These are phyloP conservation scores for Aspergillus persii DNA, from an alignment of 2,329 filamentous ascomycete species.

Conservation along the genomic window DNA sequence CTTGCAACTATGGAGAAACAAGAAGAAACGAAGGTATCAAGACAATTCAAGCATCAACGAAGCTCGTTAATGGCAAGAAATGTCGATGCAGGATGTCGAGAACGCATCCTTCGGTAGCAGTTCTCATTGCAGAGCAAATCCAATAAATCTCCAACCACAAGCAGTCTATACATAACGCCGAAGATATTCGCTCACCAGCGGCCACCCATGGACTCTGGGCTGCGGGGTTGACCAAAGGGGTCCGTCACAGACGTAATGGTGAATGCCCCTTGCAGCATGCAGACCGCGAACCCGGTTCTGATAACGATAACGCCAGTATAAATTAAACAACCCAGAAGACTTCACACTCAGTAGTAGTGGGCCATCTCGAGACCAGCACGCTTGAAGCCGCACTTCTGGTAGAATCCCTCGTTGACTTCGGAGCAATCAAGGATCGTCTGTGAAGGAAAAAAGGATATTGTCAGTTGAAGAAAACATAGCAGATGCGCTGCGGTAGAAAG, in stretches of 20 bases:
- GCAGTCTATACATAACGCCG: background rate
- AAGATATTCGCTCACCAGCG: background rate
- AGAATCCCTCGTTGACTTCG: constrained; percentile 95
- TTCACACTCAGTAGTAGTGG: constrained; percentile 68
- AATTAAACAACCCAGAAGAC: background rate
- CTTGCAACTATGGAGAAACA: background rate
- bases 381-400: constrained; percentile 95
- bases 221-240: background rate
- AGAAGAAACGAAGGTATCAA: background rate
- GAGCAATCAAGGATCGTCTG: constrained; percentile 94
- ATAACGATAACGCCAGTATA: constrained; percentile 2
- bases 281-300: background rate
- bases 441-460: constrained; percentile 2
- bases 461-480: constrained; percentile 5
- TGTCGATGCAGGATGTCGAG: background rate
- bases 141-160: background rate
- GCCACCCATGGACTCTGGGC: background rate
- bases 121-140: background rate
- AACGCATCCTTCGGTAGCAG: background rate
- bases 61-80: background rate
- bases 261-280: background rate
- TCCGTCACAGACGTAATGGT: background rate
- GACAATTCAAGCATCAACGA: background rate
- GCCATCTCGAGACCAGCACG: constrained; percentile 94
- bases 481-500: background rate